Conservation (phyloP, 345 rosid genomes). For the Hevea brasiliensis region DNA sequence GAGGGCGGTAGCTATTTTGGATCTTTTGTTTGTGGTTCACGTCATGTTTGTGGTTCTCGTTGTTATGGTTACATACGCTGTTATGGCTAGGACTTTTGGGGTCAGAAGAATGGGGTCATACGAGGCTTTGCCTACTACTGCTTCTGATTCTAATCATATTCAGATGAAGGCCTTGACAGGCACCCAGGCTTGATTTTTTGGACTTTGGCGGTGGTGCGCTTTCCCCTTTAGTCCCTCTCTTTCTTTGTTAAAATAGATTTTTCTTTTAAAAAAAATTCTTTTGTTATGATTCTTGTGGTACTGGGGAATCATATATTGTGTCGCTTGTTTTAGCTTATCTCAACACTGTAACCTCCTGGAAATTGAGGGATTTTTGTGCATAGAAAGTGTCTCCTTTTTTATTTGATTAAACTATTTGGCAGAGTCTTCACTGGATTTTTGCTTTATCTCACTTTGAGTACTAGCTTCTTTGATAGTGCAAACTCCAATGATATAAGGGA, state of each 20-base stretch:
- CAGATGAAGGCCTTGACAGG: slow-evolving; percentile 88
- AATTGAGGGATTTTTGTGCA: slow-evolving; percentile 5
- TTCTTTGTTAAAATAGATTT: background rate
- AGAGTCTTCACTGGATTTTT: no score
- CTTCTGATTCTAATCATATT: slow-evolving; percentile 35
- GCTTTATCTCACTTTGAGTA: background rate
- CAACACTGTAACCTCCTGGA: background rate
- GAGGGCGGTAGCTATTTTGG: slow-evolving; percentile 81
- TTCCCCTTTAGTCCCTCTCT: background rate
- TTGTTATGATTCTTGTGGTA: background rate
- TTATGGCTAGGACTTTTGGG: slow-evolving; percentile 51
- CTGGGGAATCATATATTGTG: background rate
- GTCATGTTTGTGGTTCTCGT: slow-evolving; percentile 60
- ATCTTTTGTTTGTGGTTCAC: slow-evolving; percentile 70
- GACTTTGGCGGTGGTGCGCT: background rate
- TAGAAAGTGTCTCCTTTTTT: background rate
- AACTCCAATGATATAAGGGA: background rate
- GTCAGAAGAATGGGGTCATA: slow-evolving; percentile 65
- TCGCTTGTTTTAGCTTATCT: background rate
- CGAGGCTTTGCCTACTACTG: slow-evolving; percentile 66
- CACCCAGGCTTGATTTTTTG: slow-evolving; percentile 62
- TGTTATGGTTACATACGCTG: slow-evolving; percentile 53
- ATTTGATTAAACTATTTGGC: no score
- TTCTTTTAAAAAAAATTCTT: background rate
- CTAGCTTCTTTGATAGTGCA: background rate